Evolutionary conservation across 805 yeast species (phyloP).

Genomic region (Wickerhamomyces subpelliculosus): DNA sequence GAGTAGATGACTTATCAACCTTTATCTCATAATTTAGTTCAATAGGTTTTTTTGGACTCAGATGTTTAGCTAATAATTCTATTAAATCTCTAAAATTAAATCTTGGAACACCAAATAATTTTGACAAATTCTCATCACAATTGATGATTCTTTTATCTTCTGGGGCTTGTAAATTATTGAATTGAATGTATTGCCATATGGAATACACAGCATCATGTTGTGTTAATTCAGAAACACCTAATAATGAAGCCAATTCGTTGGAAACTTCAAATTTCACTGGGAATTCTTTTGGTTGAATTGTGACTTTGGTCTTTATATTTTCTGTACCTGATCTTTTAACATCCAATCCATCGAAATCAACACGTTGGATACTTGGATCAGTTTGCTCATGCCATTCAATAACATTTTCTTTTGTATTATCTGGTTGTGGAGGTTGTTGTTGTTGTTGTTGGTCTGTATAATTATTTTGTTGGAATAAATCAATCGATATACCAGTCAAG

Average conservation of each 20-base stretch:
- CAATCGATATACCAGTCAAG: conserved; percentile 79
- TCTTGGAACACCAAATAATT: conserved; percentile 40
- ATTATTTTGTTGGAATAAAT: conserved; percentile 35
- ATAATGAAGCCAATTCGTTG: conserved; percentile 56
- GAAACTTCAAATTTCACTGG: conserved; percentile 63
- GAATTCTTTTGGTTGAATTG: conserved; percentile 73
- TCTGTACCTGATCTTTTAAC: conserved; percentile 71
- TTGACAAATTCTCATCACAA: conserved; percentile 40
- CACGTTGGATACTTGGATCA: conserved; percentile 36
- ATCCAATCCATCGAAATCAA: conserved; percentile 84
- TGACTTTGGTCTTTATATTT: conserved; percentile 61
- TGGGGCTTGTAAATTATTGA: conserved; percentile 53
- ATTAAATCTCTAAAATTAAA: conserved; percentile 68
- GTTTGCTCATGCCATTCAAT: conserved; percentile 82
- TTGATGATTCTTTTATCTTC: conserved; percentile 50
- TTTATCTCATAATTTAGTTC: conserved; percentile 66
- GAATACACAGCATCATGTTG: conserved; percentile 80
- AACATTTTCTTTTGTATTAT: conserved; percentile 26
- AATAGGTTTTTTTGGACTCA: conserved; percentile 76
- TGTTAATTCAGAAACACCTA: conserved; percentile 74
- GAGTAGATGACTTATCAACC: conserved; percentile 69
- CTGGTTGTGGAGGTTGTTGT: conserved; percentile 7
- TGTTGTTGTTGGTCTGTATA: conserved; percentile 25
- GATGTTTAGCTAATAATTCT: conserved; percentile 59
- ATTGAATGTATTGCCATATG: conserved; percentile 72